These are phyloP conservation scores for Beta corolliflora DNA, from an alignment of 179 eudicot genomes.

Conservation along the genomic window DNA sequence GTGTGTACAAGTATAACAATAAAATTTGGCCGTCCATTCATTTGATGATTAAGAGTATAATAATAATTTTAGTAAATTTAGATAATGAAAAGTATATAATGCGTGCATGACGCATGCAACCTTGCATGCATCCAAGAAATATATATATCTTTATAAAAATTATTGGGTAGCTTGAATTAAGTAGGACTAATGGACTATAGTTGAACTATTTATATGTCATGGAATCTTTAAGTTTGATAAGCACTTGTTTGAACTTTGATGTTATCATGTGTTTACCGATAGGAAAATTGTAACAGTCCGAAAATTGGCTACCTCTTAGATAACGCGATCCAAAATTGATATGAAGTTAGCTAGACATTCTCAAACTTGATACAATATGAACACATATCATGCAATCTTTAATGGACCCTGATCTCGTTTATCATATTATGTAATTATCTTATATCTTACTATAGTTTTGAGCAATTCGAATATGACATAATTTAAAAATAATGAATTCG, in stretches of 20 bases:
- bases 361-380: no score
- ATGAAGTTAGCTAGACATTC: no score
- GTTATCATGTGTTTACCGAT: neutral
- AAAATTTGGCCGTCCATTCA: conserved; percentile 24
- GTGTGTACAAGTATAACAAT: conserved; percentile 13
- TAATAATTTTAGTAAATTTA: neutral
- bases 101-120: conserved; percentile 13
- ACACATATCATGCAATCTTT: no score
- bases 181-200: neutral
- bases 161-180: neutral
- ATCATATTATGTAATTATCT: no score
- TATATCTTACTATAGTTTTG: no score
- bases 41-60: neutral
- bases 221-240: neutral
- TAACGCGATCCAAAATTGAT: no score
- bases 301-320: no score
- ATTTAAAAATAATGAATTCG: no score
- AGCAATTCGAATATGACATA: no score
- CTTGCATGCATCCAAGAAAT: conserved; percentile 2
- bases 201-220: conserved; percentile 8
- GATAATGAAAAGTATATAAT: neutral
- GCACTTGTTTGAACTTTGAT: neutral
- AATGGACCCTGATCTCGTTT: no score
- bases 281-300: no score
- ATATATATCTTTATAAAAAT: neutral